Evolutionary conservation across 1,284 basidiomycete genomes (phyloP), one percentile per base, ranked within the genome.

Genomic region (Tremellales sp.): DNA sequence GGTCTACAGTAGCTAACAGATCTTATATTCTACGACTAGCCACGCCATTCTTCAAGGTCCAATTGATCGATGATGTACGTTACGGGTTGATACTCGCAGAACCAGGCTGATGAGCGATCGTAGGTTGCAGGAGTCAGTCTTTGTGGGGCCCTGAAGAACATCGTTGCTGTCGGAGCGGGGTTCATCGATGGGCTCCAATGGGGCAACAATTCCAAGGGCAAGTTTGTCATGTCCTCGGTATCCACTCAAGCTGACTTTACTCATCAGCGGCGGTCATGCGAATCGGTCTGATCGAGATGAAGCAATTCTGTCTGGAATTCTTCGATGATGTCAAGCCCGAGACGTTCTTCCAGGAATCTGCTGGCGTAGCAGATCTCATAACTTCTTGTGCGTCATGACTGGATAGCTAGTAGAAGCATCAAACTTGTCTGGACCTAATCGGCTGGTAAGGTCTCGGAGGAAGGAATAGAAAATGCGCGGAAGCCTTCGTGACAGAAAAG

Each of bases 311-410:
- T 47, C 70, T 74, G 45, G 77, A 79, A 57, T 80, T 79, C 70
- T 79, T 80, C 63, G 60, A 74, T 1, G 70, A 74, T 40, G 73
- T 77, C 60, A 75, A 77, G 58, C 67, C 74, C 4, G 75, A 76
- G 46, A 79, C 78, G 0, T 79, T 80, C 58, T 61, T 76, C 52
- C 68, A 69, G 56, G 77, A 76, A 68, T 74, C 57, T 36, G 77
- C 78, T 1, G 79, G 79, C 37, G 72, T 81, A 21, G 79, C 78
- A 7, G 79, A 81, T 66, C 66, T 81, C 24, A 80, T 81, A 63
- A 80, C 79, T 4, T 78, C 77, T 7, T 79, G 77, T 72, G 35
- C 56, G 71, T 47, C 21, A 29, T 38, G 25, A 19, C 13, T 28
- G 13, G 31, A 1, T 14, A 9, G 12, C 3, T 40, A 10, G 18